Evolutionary conservation across 1,284 basidiomycete genomes (phyloP).

Genomic region (Fistulinella cinereoalba): DNA sequence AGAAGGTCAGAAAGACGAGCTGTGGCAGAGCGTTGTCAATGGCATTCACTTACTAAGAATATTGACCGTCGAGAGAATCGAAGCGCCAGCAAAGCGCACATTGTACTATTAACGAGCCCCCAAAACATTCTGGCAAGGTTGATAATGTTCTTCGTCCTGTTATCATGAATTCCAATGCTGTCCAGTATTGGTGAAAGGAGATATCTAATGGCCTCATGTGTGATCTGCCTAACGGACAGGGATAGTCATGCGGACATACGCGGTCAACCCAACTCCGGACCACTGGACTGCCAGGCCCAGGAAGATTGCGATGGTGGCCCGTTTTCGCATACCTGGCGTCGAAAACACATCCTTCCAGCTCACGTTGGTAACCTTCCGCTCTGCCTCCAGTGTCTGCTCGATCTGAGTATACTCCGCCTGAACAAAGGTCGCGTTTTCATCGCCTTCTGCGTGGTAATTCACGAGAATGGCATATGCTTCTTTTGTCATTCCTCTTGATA

Average conservation of each 20-base stretch:
- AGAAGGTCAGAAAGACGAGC: no score
- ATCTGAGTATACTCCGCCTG: conserved; percentile 18
- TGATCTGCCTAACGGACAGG: background rate
- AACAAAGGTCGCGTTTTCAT: conserved; percentile 17
- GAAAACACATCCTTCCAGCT: conserved; percentile 2
- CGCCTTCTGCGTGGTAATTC: conserved; percentile 20
- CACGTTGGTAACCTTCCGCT: conserved; percentile 2
- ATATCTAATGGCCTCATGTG: background rate
- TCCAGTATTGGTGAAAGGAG: conserved; percentile 1
- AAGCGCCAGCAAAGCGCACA: conserved; percentile 12
- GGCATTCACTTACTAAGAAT: conserved; percentile 22
- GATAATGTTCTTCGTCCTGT: conserved; percentile 20
- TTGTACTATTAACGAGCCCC: conserved; percentile 6
- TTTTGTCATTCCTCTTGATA: conserved; percentile 48
- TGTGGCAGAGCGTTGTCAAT: no score
- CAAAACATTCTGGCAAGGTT: conserved; percentile 15
- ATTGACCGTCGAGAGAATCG: conserved; percentile 16
- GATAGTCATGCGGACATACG: background rate
- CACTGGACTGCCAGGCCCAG: conserved; percentile 14
- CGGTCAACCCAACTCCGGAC: background rate
- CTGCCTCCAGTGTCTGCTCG: conserved; percentile 28
- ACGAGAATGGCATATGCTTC: conserved; percentile 29
- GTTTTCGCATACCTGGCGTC: conserved; percentile 9
- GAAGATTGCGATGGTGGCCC: conserved; percentile 4
- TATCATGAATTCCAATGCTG: conserved; percentile 18